Percentiles rank a stretch among this genome's conserved stretches.
Conservation (phyloP, 345 rosid species). For the Eucalyptus tenuipes region DNA sequence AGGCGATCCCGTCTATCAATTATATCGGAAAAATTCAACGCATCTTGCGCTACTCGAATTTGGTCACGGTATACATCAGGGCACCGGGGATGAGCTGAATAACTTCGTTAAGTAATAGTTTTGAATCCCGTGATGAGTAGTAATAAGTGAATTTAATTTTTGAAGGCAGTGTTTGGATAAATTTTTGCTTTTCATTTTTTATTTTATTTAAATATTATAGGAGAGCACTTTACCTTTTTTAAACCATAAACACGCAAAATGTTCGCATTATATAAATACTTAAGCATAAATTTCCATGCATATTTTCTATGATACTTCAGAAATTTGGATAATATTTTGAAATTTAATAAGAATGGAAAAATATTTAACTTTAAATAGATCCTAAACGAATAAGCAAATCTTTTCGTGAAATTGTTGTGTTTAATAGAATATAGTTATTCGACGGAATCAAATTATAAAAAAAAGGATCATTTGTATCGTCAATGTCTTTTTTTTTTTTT, state of each 20-base stretch:
- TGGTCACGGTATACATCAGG: not conserved
- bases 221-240: not conserved
- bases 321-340: not conserved
- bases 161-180: not conserved
- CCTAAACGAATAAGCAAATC: not conserved
- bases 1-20: not conserved
- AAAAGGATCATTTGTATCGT: not conserved
- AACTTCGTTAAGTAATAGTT: not conserved
- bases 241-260: not conserved
- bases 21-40: not conserved
- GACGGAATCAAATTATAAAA: fast-evolving
- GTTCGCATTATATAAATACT: not conserved
- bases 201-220: not conserved
- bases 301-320: not conserved
- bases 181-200: not conserved
- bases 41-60: not conserved
- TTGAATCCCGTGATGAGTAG: not conserved
- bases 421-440: not conserved
- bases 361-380: fast-evolving
- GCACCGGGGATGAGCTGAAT: not conserved
- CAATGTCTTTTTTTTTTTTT: too few relatives aligned
- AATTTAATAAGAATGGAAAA: not conserved
- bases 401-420: not conserved
- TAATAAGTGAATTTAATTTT: not conserved
- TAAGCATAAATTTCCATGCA: not conserved